Evolutionary conservation across 192 early-diverging fungal species (phyloP).

Genomic region (Martensiomyces pterosporus): DNA sequence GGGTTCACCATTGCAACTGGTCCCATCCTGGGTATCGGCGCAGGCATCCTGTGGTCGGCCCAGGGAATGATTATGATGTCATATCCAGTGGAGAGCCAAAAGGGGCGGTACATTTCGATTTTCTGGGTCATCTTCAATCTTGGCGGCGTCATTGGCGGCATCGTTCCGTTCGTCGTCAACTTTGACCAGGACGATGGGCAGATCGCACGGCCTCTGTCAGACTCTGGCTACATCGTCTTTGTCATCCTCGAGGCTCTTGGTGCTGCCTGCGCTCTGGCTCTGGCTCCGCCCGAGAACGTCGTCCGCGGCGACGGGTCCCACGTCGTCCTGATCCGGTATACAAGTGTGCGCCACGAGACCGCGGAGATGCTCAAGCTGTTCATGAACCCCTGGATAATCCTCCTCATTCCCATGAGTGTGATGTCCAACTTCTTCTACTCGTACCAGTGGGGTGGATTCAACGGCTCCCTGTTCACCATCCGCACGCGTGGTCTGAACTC

Average conservation of each 20-base stretch:
- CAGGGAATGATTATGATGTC: constrained; percentile 75
- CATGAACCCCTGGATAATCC: constrained; percentile 60
- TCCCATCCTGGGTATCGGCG: constrained; percentile 71
- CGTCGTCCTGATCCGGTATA: constrained; percentile 55
- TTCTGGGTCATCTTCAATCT: constrained; percentile 83
- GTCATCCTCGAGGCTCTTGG: constrained; percentile 65
- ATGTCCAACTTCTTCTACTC: constrained; percentile 78
- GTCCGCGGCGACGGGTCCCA: constrained; percentile 60
- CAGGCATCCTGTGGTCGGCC: constrained; percentile 69
- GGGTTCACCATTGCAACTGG: constrained; percentile 64
- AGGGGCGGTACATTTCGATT: constrained; percentile 72
- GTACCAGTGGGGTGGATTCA: constrained; percentile 64
- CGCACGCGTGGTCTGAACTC: constrained; percentile 72
- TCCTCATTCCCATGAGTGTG: constrained; percentile 64
- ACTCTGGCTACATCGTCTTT: constrained; percentile 71
- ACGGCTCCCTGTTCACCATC: constrained; percentile 62
- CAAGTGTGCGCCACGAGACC: constrained; percentile 57
- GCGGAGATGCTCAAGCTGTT: constrained; percentile 56
- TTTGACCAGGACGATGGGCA: constrained; percentile 32
- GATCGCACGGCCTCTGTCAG: constrained; percentile 32
- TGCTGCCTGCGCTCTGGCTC: constrained; percentile 52
- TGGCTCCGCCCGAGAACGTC: constrained; percentile 57
- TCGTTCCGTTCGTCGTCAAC: constrained; percentile 59
- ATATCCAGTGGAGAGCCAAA: constrained; percentile 69
- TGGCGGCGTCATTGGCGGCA: constrained; percentile 70